These are phyloP conservation scores for Strobilomyces dryophilus DNA, from an alignment of 768 basidiomycete species.

Conservation along the genomic window DNA sequence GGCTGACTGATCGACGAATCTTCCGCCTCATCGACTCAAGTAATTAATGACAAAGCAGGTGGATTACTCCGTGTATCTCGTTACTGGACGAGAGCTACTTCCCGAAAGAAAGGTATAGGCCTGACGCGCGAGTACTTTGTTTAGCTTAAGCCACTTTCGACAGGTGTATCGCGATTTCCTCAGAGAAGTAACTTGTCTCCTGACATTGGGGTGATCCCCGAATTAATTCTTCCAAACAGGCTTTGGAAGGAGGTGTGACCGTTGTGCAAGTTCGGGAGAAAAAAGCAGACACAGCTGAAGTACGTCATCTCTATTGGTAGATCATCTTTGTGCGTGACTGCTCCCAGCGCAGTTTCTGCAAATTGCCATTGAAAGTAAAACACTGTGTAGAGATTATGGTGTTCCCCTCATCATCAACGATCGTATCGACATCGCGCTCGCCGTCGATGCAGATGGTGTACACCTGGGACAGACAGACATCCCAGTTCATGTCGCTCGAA, in stretches of 20 bases:
- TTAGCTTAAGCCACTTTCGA: slow-evolving; percentile 2
- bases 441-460: slow-evolving; percentile 71
- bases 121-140: not conserved
- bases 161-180: slow-evolving; percentile 70
- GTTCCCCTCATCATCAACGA: slow-evolving; percentile 88
- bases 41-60: slow-evolving; percentile 15
- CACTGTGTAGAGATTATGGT: slow-evolving; percentile 67
- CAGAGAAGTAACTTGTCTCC: slow-evolving; percentile 52
- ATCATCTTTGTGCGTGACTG: not conserved
- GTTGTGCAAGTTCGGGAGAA: slow-evolving; percentile 91
- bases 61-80: slow-evolving; percentile 80
- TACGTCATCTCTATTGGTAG: slow-evolving; percentile 30
- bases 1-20: no score
- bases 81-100: slow-evolving; percentile 76
- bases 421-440: slow-evolving; percentile 82
- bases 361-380: slow-evolving; percentile 66
- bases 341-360: slow-evolving; percentile 58
- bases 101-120: slow-evolving; percentile 65
- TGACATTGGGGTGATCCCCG: not conserved
- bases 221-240: slow-evolving; percentile 36
- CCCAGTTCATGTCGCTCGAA: slow-evolving; percentile 60
- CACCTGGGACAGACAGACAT: slow-evolving; percentile 91
- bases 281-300: slow-evolving; percentile 73
- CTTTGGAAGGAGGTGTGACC: slow-evolving; percentile 83
- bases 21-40: no score